These are phyloP conservation scores for Agastache rugosa DNA, from an alignment of 257 asterid genomes.

Conservation along the genomic window DNA sequence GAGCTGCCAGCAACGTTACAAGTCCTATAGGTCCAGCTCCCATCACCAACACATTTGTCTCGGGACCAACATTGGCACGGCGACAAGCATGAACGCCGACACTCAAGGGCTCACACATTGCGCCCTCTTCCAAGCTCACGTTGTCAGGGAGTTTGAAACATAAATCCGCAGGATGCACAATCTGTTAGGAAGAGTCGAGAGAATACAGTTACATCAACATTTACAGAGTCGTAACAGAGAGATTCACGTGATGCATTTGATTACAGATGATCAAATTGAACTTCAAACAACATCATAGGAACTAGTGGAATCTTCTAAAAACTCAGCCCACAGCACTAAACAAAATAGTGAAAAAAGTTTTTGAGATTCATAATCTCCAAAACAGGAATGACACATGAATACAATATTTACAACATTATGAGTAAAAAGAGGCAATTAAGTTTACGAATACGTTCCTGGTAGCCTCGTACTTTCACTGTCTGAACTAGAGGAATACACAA, in stretches of 20 bases:
- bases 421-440: background rate
- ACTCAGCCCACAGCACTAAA: slow-evolving; percentile 2
- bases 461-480: background rate
- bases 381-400: background rate
- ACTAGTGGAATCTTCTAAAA: background rate
- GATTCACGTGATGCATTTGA: background rate
- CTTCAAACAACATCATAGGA: background rate
- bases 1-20: slow-evolving; percentile 80
- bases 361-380: slow-evolving; percentile 4
- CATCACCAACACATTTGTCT: slow-evolving; percentile 78
- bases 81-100: slow-evolving; percentile 96
- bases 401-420: background rate
- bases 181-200: slow-evolving; percentile 46
- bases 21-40: slow-evolving; percentile 98
- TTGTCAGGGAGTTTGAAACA: slow-evolving; percentile 92
- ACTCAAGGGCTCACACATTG: slow-evolving; percentile 97
- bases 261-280: background rate
- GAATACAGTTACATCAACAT: background rate
- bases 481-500: background rate
- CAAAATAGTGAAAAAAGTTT: background rate
- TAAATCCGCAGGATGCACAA: slow-evolving; percentile 89
- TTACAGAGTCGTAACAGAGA: background rate
- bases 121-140: slow-evolving; percentile 94
- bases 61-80: slow-evolving; percentile 85
- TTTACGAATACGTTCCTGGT: background rate